Evolutionary conservation across 2,329 filamentous ascomycete species (phyloP).

Genomic region (Chaetomiaceae sp.): DNA sequence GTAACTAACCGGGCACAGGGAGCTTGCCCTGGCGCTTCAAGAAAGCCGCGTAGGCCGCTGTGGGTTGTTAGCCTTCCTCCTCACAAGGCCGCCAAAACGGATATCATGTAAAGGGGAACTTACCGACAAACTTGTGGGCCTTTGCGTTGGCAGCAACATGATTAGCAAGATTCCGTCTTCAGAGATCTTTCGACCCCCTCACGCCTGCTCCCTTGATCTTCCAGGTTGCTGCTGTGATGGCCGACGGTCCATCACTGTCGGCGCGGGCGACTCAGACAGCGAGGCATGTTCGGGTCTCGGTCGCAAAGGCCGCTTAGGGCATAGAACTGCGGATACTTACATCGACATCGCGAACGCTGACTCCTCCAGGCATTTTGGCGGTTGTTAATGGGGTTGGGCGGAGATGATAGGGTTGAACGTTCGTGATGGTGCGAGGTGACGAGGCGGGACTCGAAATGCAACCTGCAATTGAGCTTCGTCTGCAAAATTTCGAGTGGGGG

Average conservation of each 20-base stretch:
- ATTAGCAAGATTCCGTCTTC: conserved; percentile 71
- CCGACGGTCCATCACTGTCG: conserved; percentile 22
- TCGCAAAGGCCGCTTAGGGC: conserved; percentile 29
- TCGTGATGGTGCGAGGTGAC: conserved; percentile 19
- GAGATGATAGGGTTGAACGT: conserved; percentile 22
- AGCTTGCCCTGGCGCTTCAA: conserved; percentile 93
- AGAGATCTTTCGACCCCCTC: conserved; percentile 70
- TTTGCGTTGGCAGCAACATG: conserved; percentile 40
- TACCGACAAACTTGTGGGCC: conserved; percentile 81
- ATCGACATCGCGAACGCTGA: conserved; percentile 81
- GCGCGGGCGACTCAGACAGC: conserved; percentile 21
- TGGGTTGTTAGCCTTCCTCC: conserved; percentile 79
- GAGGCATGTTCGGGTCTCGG: conserved; percentile 23
- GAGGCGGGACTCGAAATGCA: not conserved
- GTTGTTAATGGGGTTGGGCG: conserved; percentile 22
- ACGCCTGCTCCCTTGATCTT: conserved; percentile 56
- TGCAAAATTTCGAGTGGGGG: conserved; percentile 21
- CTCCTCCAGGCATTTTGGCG: conserved; percentile 71
- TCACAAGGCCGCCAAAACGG: not conserved
- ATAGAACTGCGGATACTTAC: conserved; percentile 49
- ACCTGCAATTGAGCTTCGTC: conserved; percentile 7
- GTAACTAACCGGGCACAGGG: conserved; percentile 72
- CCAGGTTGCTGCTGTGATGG: conserved; percentile 25
- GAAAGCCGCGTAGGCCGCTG: conserved; percentile 79
- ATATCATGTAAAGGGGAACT: conserved; percentile 4